Conservation (phyloP, 108 stramenopile species). For the Conticribra weissflogii region DNA sequence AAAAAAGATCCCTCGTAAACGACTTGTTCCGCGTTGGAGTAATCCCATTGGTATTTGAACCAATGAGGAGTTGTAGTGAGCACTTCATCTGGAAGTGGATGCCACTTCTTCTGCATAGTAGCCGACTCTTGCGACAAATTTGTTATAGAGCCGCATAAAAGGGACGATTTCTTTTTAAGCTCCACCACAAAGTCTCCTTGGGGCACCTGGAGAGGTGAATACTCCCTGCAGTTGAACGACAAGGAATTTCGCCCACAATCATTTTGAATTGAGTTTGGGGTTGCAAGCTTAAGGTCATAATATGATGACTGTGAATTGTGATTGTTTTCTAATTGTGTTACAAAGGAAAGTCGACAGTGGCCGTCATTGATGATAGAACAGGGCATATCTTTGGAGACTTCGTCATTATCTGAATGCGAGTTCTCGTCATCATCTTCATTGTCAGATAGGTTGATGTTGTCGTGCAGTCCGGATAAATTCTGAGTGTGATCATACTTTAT, state of each 20-base stretch:
- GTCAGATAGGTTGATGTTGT: too few species aligned
- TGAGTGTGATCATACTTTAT: slow-evolving; percentile 31
- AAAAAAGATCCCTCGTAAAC: slow-evolving; percentile 26
- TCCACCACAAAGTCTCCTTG: slow-evolving; percentile 9
- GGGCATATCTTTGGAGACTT: too few species aligned
- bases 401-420: too few species aligned
- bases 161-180: slow-evolving; percentile 3
- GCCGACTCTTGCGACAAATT: slow-evolving; percentile 1
- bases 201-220: too few species aligned
- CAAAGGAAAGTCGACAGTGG: not conserved
- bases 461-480: too few species aligned
- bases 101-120: slow-evolving; percentile 8
- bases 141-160: slow-evolving; percentile 24
- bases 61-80: slow-evolving; percentile 23
- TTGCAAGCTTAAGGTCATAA: not conserved
- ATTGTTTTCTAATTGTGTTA: not conserved
- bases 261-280: not conserved
- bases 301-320: not conserved
- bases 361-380: not conserved
- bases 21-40: slow-evolving; percentile 10
- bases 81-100: slow-evolving; percentile 16
- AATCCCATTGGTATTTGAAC: slow-evolving; percentile 30
- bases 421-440: slow-evolving; percentile 20
- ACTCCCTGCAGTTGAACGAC: too few species aligned
- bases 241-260: not conserved